These are phyloP conservation scores for Chaetomidium leptoderma DNA, from an alignment of 495 filamentous ascomycete species.

Conservation along the genomic window DNA sequence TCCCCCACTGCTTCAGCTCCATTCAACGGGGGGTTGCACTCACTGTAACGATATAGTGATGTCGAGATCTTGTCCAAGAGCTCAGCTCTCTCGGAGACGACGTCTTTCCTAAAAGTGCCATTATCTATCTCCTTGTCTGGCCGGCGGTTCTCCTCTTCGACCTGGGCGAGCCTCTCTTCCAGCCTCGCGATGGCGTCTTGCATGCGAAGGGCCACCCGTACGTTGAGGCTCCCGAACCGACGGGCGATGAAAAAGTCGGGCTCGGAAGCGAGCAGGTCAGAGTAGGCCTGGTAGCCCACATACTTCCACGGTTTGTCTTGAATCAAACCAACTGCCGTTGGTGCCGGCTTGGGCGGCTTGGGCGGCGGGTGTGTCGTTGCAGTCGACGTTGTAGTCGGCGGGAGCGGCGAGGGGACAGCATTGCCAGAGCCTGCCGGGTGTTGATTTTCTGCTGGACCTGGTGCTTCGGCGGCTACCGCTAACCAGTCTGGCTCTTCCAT, in stretches of 20 bases:
- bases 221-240: background rate
- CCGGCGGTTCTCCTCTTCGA: background rate
- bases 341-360: background rate
- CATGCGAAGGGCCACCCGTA: background rate
- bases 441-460: no score
- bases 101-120: background rate
- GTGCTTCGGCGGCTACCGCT: background rate
- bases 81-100: background rate
- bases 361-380: no score
- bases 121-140: background rate
- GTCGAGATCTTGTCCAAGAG: background rate
- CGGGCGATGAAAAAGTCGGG: background rate
- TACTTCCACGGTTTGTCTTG: background rate
- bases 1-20: background rate
- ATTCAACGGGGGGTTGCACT: background rate
- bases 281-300: background rate
- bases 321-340: background rate
- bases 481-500: background rate
- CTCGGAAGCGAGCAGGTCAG: background rate
- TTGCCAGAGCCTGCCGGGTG: no score
- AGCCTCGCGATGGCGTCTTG: background rate
- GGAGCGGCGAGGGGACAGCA: no score
- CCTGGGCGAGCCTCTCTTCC: background rate
- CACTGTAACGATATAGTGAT: background rate
- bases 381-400: no score